Conservation (phyloP, 371 early-diverging fungal species). For the Mucor saturninus region DNA sequence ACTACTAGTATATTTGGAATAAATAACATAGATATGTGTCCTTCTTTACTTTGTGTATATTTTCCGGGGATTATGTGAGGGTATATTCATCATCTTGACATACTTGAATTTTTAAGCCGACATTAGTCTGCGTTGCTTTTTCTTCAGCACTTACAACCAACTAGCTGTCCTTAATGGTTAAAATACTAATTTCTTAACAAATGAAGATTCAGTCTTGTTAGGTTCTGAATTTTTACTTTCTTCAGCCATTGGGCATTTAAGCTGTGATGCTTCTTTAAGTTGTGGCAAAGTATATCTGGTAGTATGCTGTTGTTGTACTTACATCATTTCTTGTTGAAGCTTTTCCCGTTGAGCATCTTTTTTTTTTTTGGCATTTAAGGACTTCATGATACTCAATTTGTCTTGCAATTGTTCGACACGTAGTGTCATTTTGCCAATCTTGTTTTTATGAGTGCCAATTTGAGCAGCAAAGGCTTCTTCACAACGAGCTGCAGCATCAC, state of each 20-base stretch:
- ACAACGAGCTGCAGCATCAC: slow-evolving; percentile 41
- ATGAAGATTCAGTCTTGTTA: too few species aligned
- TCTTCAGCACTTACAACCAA: too few species aligned
- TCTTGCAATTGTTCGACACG: slow-evolving; percentile 8
- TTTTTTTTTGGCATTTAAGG: slow-evolving; percentile 10
- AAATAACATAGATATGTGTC: neutral
- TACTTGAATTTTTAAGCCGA: too few species aligned
- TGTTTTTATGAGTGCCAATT: slow-evolving; percentile 16
- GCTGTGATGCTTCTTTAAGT: too few species aligned
- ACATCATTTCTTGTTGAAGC: slow-evolving; percentile 6
- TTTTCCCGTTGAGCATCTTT: slow-evolving; percentile 25
- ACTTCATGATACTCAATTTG: slow-evolving; percentile 13
- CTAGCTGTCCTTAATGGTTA: too few species aligned
- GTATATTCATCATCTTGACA: neutral
- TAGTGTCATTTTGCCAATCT: slow-evolving; percentile 13
- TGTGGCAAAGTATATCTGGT: neutral
- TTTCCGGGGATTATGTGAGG: neutral
- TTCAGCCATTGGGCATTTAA: too few species aligned
- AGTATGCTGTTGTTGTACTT: neutral
- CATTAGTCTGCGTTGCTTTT: too few species aligned
- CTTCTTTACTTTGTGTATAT: neutral
- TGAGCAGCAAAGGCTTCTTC: slow-evolving; percentile 39
- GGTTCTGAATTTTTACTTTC: too few species aligned
- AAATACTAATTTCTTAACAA: too few species aligned
- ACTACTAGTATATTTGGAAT: neutral